Conservation (phyloP, 2,329 filamentous ascomycete genomes). For the Ophiostoma angusticollis region DNA sequence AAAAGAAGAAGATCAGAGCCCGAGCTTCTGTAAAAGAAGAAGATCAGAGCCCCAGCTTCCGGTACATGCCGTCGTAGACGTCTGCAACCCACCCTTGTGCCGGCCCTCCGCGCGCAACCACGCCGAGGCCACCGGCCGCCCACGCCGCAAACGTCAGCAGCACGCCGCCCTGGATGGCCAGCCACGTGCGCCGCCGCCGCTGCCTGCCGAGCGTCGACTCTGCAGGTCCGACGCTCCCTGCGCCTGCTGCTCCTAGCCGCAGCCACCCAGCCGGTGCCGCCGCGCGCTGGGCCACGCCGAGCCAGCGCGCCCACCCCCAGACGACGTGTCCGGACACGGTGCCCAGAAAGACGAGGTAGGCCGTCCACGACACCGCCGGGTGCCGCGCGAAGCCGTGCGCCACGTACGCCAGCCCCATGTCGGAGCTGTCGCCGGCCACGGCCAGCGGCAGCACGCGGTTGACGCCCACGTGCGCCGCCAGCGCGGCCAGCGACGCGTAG, state of each 20-base stretch:
- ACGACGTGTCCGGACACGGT: constrained; percentile 64
- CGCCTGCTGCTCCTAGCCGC: not conserved
- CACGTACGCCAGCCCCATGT: constrained; percentile 72
- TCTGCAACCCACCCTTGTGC: constrained; percentile 67
- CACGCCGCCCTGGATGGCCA: constrained; percentile 54
- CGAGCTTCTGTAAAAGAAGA: not conserved
- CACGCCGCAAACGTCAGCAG: constrained; percentile 51
- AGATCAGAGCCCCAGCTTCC: constrained; percentile 11
- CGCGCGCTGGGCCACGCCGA: constrained; percentile 48
- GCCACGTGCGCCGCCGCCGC: constrained; percentile 49
- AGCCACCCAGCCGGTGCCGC: constrained; percentile 31
- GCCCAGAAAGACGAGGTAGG: constrained; percentile 56
- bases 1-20: not conserved
- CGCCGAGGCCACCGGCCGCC: constrained; percentile 67
- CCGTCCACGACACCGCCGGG: constrained; percentile 49
- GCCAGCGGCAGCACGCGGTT: constrained; percentile 65
- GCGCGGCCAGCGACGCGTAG: constrained; percentile 52
- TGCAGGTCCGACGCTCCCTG: constrained; percentile 25
- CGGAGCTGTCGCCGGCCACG: constrained; percentile 73
- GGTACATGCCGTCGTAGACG: constrained; percentile 62
- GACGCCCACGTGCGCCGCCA: constrained; percentile 58
- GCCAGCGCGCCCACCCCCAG: constrained; percentile 77
- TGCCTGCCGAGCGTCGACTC: too few species aligned
- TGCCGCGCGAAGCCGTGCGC: constrained; percentile 72
- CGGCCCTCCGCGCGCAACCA: constrained; percentile 60